Evolutionary conservation across 2,329 filamentous ascomycete species (phyloP).

Genomic region (Colletotrichum abscissum): DNA sequence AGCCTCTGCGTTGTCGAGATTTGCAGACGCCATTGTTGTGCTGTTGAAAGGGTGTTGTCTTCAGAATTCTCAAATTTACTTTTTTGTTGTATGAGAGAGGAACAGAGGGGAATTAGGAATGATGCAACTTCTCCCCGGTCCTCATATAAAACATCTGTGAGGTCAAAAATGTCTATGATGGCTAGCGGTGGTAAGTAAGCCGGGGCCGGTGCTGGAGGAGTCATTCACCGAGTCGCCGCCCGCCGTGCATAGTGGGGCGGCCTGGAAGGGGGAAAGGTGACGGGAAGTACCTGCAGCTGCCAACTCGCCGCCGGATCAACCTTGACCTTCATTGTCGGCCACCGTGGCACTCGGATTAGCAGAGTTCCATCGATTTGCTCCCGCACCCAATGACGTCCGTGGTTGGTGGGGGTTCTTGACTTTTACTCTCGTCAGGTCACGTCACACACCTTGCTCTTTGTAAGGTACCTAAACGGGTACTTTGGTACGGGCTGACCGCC

Average conservation of each 20-base stretch:
- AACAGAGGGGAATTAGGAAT: not conserved
- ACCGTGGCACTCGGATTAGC: not conserved
- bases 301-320: not conserved
- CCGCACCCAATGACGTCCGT: constrained; percentile 25
- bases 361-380: not conserved
- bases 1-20: constrained; percentile 55
- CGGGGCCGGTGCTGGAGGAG: constrained; percentile 12
- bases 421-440: not conserved
- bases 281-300: constrained; percentile 2
- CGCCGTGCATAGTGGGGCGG: not conserved
- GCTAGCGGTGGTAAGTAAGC: not conserved
- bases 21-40: constrained; percentile 46
- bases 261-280: not conserved
- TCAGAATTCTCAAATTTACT: not conserved
- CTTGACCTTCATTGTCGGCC: not conserved
- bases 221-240: constrained; percentile 23
- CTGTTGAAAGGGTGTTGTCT: not conserved
- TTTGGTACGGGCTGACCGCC: constrained; percentile 15
- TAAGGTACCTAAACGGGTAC: not conserved
- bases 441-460: not conserved
- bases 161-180: constrained; percentile 11
- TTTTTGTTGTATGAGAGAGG: not conserved
- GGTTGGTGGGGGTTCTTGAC: constrained; percentile 8
- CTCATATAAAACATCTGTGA: not conserved
- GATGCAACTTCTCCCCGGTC: not conserved